Conservation (phyloP, 1,284 basidiomycete genomes). For the Rhodotorula sp. region DNA sequence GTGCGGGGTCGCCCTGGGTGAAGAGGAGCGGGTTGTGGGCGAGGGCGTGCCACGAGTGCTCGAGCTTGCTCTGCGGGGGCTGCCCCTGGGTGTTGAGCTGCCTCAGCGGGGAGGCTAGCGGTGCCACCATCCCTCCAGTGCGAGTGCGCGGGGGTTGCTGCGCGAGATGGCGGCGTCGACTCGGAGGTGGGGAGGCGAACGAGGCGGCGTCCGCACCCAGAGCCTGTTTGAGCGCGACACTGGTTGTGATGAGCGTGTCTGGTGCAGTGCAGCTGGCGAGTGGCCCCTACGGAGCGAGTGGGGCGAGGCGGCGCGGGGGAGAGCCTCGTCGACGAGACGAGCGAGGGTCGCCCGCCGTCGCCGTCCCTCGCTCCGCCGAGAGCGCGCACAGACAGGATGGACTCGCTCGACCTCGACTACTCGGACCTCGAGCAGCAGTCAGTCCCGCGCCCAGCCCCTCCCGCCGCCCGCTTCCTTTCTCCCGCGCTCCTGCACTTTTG, state of each 20-base stretch:
- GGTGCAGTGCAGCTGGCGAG: too few species aligned
- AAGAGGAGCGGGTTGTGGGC: slow-evolving; percentile 21
- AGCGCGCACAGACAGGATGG: neutral
- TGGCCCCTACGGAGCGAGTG: too few species aligned
- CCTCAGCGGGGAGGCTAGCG: slow-evolving; percentile 30
- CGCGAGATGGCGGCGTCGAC: neutral
- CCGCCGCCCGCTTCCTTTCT: neutral
- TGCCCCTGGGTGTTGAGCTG: slow-evolving; percentile 30
- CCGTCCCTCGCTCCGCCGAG: neutral
- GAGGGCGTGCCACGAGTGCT: slow-evolving; percentile 22
- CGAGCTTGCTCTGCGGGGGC: slow-evolving; percentile 15
- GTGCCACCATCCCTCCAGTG: neutral
- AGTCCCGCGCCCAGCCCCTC: slow-evolving; percentile 38
- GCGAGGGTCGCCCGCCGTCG: neutral
- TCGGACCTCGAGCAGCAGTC: slow-evolving; percentile 92
- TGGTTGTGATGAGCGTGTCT: neutral
- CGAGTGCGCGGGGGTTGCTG: neutral
- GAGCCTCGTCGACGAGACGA: too few species aligned
- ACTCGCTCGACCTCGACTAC: slow-evolving; percentile 71
- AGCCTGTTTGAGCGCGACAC: neutral
- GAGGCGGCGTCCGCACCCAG: neutral
- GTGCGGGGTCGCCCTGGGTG: neutral
- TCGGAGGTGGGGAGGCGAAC: neutral
- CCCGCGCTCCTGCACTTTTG: neutral
- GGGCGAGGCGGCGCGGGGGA: too few species aligned